Conservation (phyloP, 2,329 filamentous ascomycete genomes). For the Arthroderma sp. region DNA sequence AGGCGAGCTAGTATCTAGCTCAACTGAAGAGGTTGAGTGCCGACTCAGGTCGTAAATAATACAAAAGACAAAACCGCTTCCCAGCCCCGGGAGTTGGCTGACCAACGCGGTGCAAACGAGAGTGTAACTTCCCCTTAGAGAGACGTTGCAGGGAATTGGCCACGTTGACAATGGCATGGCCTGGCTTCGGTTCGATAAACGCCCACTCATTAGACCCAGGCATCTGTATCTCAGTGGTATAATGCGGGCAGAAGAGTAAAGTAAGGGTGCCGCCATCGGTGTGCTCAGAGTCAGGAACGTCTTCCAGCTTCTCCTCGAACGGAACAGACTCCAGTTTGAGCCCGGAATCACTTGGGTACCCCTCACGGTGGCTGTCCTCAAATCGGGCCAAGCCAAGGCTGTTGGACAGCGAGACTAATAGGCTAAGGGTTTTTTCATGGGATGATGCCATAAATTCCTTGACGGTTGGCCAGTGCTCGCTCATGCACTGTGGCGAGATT, state of each 20-base stretch:
- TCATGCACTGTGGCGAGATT: neutral
- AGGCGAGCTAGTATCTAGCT: no score
- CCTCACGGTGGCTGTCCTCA: neutral
- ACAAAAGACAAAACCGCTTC: constrained; percentile 14
- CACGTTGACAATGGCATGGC: constrained; percentile 23
- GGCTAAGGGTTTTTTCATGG: neutral
- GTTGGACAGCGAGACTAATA: neutral
- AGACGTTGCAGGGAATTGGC: constrained; percentile 19
- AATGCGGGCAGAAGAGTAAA: constrained; percentile 17
- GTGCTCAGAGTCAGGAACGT: constrained; percentile 8
- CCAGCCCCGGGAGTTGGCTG: constrained; percentile 7
- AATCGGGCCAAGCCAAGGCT: neutral
- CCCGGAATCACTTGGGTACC: neutral
- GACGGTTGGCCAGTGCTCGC: neutral
- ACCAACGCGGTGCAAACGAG: constrained; percentile 15
- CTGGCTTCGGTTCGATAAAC: constrained; percentile 16
- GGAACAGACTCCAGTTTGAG: neutral
- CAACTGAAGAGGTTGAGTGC: no score
- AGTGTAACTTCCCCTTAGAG: constrained; percentile 11
- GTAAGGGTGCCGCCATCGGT: constrained; percentile 19
- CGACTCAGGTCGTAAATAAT: constrained; percentile 12
- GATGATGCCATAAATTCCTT: neutral
- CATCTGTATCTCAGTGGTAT: constrained; percentile 19
- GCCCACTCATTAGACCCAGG: constrained; percentile 12
- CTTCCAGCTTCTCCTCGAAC: neutral